These are phyloP conservation scores for Mortierella sp. DNA, from an alignment of 371 early-diverging fungal species.

Conservation along the genomic window DNA sequence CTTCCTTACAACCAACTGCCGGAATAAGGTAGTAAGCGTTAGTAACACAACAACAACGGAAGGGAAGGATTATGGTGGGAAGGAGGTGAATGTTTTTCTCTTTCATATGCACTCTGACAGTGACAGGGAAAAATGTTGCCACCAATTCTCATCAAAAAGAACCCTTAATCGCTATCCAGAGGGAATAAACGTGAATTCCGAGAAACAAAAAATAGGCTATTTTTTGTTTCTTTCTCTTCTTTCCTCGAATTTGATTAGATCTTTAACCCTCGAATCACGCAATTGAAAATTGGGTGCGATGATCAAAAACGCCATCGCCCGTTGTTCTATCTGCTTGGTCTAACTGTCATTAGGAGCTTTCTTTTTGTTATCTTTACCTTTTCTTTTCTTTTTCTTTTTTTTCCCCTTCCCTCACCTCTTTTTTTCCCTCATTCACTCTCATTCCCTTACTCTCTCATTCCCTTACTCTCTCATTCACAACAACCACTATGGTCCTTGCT, in stretches of 20 bases:
- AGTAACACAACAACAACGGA: too few relatives aligned
- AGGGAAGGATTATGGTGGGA: too few relatives aligned
- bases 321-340: neutral
- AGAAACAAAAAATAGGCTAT: neutral
- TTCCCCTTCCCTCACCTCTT: neutral
- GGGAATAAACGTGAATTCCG: neutral
- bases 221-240: neutral
- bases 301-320: neutral
- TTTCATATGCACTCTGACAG: too few relatives aligned
- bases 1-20: too few relatives aligned
- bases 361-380: neutral
- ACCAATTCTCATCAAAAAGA: too few relatives aligned
- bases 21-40: too few relatives aligned
- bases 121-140: too few relatives aligned
- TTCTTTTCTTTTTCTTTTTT: neutral
- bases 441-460: neutral
- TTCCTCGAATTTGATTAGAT: neutral
- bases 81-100: too few relatives aligned
- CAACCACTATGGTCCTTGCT: constrained; percentile 23
- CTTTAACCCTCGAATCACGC: neutral
- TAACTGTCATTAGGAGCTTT: neutral
- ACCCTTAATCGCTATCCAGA: neutral
- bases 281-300: neutral
- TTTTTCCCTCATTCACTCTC: neutral
- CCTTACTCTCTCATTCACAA: neutral